phyloP scores from a whole-genome alignment of 2,329 filamentous ascomycete genomes.

The Dactylellina cionopaga region DNA sequence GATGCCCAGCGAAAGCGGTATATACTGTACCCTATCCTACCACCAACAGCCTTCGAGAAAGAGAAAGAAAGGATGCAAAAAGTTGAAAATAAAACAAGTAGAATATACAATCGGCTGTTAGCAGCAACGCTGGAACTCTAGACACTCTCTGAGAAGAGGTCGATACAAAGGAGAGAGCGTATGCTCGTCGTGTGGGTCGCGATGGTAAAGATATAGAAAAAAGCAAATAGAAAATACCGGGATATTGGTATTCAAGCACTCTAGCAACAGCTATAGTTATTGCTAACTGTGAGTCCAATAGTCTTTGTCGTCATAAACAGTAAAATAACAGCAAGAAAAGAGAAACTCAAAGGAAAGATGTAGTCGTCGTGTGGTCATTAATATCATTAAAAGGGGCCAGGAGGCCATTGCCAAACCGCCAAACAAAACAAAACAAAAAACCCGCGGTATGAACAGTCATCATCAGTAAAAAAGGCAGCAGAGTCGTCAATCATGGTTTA shows the following conservation, averaged over 20 bases:
- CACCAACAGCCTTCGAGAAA: too few relatives aligned
- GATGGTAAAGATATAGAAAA: too few relatives aligned
- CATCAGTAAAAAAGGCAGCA: neutral
- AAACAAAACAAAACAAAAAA: neutral
- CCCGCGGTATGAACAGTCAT: neutral
- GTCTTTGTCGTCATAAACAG: neutral
- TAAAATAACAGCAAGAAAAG: neutral
- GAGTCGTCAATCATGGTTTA: constrained; percentile 12
- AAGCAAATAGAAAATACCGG: too few relatives aligned
- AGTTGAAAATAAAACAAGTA: too few relatives aligned
- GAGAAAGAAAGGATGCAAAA: too few relatives aligned
- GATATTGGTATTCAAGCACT: too few relatives aligned
- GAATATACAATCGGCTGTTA: neutral
- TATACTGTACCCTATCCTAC: neutral
- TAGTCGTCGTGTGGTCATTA: constrained; percentile 4
- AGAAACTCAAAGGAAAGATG: neutral
- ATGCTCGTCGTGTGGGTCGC: too few relatives aligned
- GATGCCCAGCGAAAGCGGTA: neutral
- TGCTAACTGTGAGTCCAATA: neutral
- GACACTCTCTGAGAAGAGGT: neutral
- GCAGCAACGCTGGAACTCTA: neutral
- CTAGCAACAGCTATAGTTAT: neutral
- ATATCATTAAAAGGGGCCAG: neutral
- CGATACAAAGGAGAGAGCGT: constrained; percentile 12
- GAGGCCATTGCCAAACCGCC: neutral